phyloP scores from a whole-genome alignment of 2,329 filamentous ascomycete species.

The Westerdykella aurantiaca region DNA sequence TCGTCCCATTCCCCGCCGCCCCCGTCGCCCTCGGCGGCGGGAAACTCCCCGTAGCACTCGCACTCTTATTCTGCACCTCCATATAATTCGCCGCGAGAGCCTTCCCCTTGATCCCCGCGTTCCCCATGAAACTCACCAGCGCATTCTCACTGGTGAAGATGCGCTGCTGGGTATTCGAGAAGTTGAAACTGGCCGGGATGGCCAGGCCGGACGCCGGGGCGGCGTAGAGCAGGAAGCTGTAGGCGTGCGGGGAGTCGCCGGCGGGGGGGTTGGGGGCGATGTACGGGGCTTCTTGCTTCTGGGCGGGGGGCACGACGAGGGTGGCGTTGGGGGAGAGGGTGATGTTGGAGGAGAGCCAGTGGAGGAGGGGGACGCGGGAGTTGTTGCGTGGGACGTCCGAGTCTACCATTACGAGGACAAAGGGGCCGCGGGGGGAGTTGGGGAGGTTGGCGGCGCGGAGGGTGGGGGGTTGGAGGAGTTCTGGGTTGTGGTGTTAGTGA shows the following conservation, averaged over 20 bases:
- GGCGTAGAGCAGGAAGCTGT: conserved; percentile 25
- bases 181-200: too few species aligned
- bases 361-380: conserved; percentile 25
- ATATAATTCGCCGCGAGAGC: conserved; percentile 39
- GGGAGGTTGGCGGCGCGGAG: conserved; percentile 17
- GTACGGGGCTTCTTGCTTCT: conserved; percentile 14
- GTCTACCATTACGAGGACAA: conserved; percentile 28
- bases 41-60: conserved; percentile 13
- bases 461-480: conserved; percentile 20
- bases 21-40: conserved; percentile 14
- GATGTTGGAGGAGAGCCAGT: conserved; percentile 29
- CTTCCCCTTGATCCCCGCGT: conserved; percentile 16
- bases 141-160: conserved; percentile 24
- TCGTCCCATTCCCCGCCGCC: conserved; percentile 6
- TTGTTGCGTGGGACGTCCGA: conserved; percentile 29
- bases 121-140: too few species aligned
- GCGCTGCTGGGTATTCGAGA: too few species aligned
- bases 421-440: conserved; percentile 4
- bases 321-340: conserved; percentile 12
- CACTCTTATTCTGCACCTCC: conserved; percentile 28
- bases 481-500: conserved; percentile 8
- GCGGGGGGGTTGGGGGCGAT: conserved; percentile 24
- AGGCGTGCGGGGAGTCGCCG: conserved; percentile 25
- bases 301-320: not conserved
- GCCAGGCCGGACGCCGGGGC: conserved; percentile 10